Evolutionary conservation across 1,139 yeast species (phyloP), one percentile per base, ranked within the genome.

Genomic region (Zygosaccharomyces pseudobailii): DNA sequence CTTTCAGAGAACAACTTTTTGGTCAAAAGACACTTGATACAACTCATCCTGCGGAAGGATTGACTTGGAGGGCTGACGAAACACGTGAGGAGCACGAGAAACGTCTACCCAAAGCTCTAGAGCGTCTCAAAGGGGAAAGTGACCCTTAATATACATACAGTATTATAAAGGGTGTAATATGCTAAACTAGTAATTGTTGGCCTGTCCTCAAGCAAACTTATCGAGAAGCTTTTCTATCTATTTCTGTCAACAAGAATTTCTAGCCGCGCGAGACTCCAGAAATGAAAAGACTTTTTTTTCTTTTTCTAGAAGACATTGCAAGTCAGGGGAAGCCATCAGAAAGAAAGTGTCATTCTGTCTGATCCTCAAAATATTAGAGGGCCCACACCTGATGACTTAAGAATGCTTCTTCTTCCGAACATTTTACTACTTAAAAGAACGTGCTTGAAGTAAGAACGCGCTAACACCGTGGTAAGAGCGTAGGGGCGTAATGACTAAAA

Each of bases 61-160:
- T 71, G 36, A 69, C 73, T 60, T 73, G 77, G 77, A 62, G 59
- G 42, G 65, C 68, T 9, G 71, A 69, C 22, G 71, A 66, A 47
- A 47, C 71, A 1, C 69, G 63, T 51, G 71, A 68, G 46, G 72
- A 70, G 23, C 71, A 70, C 51, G 76, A 72, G 45, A 48, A 43
- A 10, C 48, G 53, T 19, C 17, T 55, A n/a, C 40, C 28, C 6
- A 30, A 42, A n/a, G 43, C 43, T 8, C 32, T 38, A 13, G 28
- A 28, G 23, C 41, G 41, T 28, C 32, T 38, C 25, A 27, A 28
- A 17, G 41, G 41, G 8, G 21, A 24, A n/a, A n/a, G n/a, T n/a
- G n/a, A n/a, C n/a, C n/a, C n/a, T n/a, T n/a, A n/a, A n/a, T n/a
- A n/a, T n/a, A n/a, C n/a, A n/a, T n/a, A n/a, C n/a, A n/a, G n/a